Evolutionary conservation across 106 monocot genomes (phyloP), one percentile per base, ranked within the genome.

Genomic region (Vanilla planifolia): DNA sequence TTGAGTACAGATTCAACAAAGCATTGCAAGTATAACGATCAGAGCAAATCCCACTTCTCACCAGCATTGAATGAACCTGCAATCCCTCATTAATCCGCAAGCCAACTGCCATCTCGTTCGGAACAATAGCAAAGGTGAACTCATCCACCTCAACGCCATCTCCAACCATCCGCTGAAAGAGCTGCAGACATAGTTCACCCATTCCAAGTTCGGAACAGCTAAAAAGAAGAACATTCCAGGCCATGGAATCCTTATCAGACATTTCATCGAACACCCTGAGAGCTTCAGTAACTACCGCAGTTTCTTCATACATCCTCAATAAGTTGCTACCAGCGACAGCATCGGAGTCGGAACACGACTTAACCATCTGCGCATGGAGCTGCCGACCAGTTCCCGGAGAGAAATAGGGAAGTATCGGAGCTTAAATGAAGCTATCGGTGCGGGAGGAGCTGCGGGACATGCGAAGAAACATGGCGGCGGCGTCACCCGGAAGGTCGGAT

Each of bases 211-310:
- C 43, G 50, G 70, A 62, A 71, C 85, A 90, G 13, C 76, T 79
- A 59, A 55, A 67, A 40, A 85, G 79, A 60, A 90, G 79, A 0
- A 85, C 71, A 51, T 90, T 90, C 85, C 85, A 85, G n/a, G 89
- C 75, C 43, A 89, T 70, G 19, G 79, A 51, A 55, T 40, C 85
- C 33, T 50, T 72, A 0, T 47, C 6, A 62, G 71, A 73, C 42
- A 90, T 90, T 37, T 79, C 81, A 52, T 76, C 85, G 21, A 90
- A 90, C 70, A 90, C 64, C 22, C 37, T 43, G 4, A n/a, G 75
- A 9, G 76, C 75, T 36, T 59, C 34, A 0, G 4, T 27, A 5
- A 60, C 33, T 8, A 20, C 65, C 22, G 65, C 73, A 3, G 34
- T 19, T 1, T 65, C 73, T 7, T 36, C 59, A 20, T 73, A 73